Evolutionary conservation across 176 grass and related monocot species (phyloP).

Genomic region (Bothriochloa decipiens): DNA sequence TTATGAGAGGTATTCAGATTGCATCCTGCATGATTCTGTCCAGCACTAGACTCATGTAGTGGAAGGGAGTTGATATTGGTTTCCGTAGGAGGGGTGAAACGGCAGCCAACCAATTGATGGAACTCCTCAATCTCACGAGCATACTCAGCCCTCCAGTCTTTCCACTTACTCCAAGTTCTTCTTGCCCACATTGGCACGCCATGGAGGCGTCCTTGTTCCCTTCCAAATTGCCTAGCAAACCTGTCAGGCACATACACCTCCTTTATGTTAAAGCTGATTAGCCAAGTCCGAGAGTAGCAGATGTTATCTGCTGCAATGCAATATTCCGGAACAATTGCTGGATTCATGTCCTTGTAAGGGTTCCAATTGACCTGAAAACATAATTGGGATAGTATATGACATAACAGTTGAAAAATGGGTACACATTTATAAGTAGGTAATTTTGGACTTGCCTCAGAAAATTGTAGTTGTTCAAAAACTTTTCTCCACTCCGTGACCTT

Average conservation of each 20-base stretch:
- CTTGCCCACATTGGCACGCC: constrained; percentile 62
- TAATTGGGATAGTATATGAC: constrained; percentile 30
- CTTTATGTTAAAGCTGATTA: constrained; percentile 71
- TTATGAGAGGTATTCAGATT: constrained; percentile 37
- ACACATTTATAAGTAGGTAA: constrained; percentile 18
- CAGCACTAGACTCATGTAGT: constrained; percentile 24
- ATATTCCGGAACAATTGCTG: constrained; percentile 60
- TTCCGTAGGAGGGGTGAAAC: constrained; percentile 47
- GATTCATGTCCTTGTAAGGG: constrained; percentile 65
- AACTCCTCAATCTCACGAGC: constrained; percentile 68
- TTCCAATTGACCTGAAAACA: constrained; percentile 65
- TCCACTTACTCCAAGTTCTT: constrained; percentile 62
- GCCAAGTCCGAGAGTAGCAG: constrained; percentile 57
- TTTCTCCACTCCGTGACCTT: constrained; percentile 66
- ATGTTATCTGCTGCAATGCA: constrained; percentile 63
- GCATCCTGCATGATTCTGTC: constrained; percentile 22
- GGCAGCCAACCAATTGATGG: constrained; percentile 60
- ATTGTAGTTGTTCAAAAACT: constrained; percentile 57
- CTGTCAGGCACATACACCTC: constrained; percentile 66
- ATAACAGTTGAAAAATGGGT: neutral
- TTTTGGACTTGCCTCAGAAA: constrained; percentile 50
- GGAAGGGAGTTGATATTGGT: constrained; percentile 44
- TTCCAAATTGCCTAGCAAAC: constrained; percentile 64
- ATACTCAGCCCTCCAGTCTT: constrained; percentile 67
- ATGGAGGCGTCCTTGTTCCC: constrained; percentile 55